Evolutionary conservation across 2,329 filamentous ascomycete genomes (phyloP).

Genomic region (Fonsecaea pedrosoi): DNA sequence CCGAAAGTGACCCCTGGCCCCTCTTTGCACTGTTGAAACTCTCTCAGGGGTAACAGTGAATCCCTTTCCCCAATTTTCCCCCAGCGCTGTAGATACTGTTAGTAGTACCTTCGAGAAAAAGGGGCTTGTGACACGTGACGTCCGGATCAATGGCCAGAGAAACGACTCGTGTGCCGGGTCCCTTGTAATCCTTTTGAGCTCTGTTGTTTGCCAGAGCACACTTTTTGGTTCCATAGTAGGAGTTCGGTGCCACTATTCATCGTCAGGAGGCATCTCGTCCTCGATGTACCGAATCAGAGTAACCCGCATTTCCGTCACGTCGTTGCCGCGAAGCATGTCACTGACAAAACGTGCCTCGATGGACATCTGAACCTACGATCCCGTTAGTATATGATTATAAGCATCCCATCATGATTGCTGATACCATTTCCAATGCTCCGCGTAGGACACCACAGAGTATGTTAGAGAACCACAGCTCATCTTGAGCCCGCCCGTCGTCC

Average conservation of each 20-base stretch:
- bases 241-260: constrained; percentile 68
- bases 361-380: constrained; percentile 82
- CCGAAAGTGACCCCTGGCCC: neutral
- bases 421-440: constrained; percentile 93
- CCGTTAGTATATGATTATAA: constrained; percentile 22
- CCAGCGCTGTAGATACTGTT: too few relatives aligned
- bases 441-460: constrained; percentile 92
- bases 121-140: constrained; percentile 13
- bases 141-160: neutral
- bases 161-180: neutral
- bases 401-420: constrained; percentile 19
- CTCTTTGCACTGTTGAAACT: constrained; percentile 28
- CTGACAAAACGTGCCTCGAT: constrained; percentile 96
- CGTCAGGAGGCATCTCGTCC: constrained; percentile 94
- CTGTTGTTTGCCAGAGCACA: neutral
- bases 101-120: constrained; percentile 1
- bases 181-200: neutral
- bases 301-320: constrained; percentile 96
- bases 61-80: constrained; percentile 4
- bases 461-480: constrained; percentile 98
- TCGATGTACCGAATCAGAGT: constrained; percentile 93
- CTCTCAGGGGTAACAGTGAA: constrained; percentile 29
- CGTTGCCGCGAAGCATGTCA: constrained; percentile 88
- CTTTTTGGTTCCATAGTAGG: neutral
- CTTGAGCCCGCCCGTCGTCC: constrained; percentile 92